These are phyloP conservation scores for Coemansia aciculifera DNA, from an alignment of 192 early-diverging fungal genomes.

Conservation along the genomic window DNA sequence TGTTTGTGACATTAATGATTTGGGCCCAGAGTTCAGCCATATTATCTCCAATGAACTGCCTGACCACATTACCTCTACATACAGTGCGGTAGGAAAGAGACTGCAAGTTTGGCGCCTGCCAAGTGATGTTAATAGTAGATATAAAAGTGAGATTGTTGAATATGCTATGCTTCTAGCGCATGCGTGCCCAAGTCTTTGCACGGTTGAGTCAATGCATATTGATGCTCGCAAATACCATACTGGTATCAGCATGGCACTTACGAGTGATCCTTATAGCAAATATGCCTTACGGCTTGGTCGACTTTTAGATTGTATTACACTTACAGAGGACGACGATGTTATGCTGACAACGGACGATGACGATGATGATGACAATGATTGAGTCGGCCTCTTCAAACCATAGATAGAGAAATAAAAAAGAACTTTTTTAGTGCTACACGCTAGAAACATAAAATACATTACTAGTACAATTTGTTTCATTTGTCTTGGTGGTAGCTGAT, in stretches of 20 bases:
- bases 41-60: not conserved
- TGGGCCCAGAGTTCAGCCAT: not conserved
- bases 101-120: not conserved
- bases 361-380: not conserved
- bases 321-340: not conserved
- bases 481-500: no score
- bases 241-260: not conserved
- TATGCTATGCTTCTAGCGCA: not conserved
- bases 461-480: no score
- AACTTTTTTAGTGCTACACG: no score
- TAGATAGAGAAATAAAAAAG: no score
- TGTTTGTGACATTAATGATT: not conserved
- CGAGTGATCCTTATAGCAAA: not conserved
- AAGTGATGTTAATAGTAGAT: not conserved
- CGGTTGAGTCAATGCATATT: not conserved
- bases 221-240: not conserved
- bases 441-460: no score
- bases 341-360: not conserved
- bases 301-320: not conserved
- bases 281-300: not conserved
- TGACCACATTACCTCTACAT: not conserved
- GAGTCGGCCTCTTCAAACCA: not conserved
- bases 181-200: not conserved
- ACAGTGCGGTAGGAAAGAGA: not conserved
- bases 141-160: not conserved